These are phyloP conservation scores for Talaromyces rugulosus DNA, from an alignment of 2,329 filamentous ascomycete species.

Conservation along the genomic window DNA sequence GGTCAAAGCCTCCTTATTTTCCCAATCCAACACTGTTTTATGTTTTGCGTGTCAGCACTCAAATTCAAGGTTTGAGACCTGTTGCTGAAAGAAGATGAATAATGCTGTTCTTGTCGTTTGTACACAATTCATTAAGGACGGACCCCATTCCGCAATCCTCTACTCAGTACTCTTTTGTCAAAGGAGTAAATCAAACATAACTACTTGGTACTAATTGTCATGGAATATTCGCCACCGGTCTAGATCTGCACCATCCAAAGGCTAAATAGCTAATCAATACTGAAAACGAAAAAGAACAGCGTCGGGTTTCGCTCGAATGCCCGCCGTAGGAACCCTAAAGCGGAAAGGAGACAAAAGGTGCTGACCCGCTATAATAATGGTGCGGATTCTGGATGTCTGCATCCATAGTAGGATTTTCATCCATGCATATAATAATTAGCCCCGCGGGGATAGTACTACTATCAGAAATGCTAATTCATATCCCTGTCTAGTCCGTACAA, in stretches of 20 bases:
- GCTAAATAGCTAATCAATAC: background rate
- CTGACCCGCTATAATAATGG: background rate
- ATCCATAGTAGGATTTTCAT: background rate
- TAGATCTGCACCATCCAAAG: background rate
- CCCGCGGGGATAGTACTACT: background rate
- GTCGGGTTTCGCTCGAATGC: background rate
- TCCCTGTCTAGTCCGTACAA: background rate
- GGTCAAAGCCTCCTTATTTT: background rate
- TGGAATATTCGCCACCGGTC: background rate
- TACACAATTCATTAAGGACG: too few relatives aligned
- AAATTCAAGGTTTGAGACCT: background rate
- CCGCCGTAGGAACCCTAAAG: background rate
- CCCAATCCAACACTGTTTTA: background rate
- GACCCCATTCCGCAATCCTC: too few relatives aligned
- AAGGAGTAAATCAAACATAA: too few relatives aligned
- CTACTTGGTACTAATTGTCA: background rate
- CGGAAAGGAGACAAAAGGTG: background rate
- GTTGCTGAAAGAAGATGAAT: background rate
- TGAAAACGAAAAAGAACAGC: background rate
- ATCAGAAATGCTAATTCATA: background rate
- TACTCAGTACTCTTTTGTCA: too few relatives aligned
- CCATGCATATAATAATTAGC: conserved; percentile 4
- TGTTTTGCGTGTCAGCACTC: background rate
- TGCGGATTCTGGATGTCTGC: background rate
- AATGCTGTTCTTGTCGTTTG: background rate